Evolutionary conservation across 805 yeast genomes (phyloP), one percentile per base, ranked within the genome.

Genomic region (Wickerhamiella shivajii): DNA sequence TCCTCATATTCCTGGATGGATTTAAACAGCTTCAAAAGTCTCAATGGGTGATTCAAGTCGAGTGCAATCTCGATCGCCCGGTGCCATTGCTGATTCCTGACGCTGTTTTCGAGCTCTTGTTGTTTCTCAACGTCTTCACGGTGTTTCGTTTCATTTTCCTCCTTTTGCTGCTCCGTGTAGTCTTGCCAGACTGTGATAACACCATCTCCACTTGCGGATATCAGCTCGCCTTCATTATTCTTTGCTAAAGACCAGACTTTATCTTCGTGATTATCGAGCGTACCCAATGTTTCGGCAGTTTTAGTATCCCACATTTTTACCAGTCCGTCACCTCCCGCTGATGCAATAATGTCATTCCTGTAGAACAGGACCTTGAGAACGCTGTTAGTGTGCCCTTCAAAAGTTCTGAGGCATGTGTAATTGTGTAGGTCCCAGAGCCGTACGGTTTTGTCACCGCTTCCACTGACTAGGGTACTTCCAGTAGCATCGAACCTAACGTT

Each of bases 121-220:
- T 87, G 96, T 54, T 83, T 77, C 53, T 87, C 97, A 18, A 90
- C 71, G 43, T 70, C 73, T 35, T 61, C 65, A 20, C 64, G 68
- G 31, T 68, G 69, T 40, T 67, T 73, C 29, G 49, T 50, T 18
- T 56, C 61, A 35, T 68, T 71, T 34, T 61, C 57, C 33, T 59
- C 69, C 37, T 64, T 61, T 34, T 72, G 67, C 50, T 78, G 87
- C 34, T 74, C 84, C 1, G 94, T 79, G 46, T 76, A 74, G 55
- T 90, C 97, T 35, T 63, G 63, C 98, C 98, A 90, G 25, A 81
- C 63, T 32, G 81, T 77, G 43, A 90, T 69, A 17, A 81, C 75
- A 36, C 96, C 94, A 55, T 90, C 97, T 1, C 95, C 96, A 55
- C 90, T 97, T 0, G 95, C 97, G 38, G 80, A 71, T 0, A 81